phyloP scores from a whole-genome alignment of 371 early-diverging fungal species.

The Capniomyces stellatus region DNA sequence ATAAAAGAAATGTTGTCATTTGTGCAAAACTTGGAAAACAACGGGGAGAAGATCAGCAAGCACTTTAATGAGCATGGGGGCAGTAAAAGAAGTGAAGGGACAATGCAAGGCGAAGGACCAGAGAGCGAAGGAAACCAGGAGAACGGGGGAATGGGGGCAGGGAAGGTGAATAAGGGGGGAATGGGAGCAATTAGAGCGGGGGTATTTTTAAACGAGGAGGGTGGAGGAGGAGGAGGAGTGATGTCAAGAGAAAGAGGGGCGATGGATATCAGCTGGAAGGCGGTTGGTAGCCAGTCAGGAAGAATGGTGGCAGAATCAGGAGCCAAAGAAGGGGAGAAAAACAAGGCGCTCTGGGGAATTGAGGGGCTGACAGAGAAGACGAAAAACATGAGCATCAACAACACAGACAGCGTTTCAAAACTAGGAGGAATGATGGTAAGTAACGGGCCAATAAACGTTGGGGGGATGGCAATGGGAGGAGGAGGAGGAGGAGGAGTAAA shows the following conservation, averaged over 20 bases:
- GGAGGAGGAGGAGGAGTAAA: background rate
- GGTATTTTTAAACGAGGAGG: background rate
- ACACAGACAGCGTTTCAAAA: background rate
- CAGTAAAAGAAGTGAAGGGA: background rate
- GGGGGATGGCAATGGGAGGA: background rate
- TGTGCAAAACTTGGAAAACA: background rate
- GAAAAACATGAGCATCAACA: background rate
- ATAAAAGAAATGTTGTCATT: background rate
- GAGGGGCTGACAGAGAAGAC: constrained; percentile 1
- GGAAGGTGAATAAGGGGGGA: background rate
- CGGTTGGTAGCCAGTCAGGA: constrained; percentile 2
- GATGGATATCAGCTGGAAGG: constrained; percentile 1
- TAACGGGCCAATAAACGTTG: background rate
- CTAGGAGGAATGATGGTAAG: background rate
- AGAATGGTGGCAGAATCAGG: background rate
- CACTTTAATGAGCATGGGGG: too few species aligned
- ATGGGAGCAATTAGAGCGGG: background rate
- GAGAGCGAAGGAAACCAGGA: background rate
- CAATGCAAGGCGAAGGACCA: too few species aligned
- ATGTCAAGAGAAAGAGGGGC: background rate
- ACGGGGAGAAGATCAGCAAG: too few species aligned
- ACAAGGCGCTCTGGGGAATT: background rate
- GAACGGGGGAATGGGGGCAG: background rate
- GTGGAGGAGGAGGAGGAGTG: background rate
- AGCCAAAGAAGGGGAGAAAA: background rate